These are phyloP conservation scores for Quambalaria eucalypti DNA, from an alignment of 1,284 basidiomycete species.

Conservation along the genomic window DNA sequence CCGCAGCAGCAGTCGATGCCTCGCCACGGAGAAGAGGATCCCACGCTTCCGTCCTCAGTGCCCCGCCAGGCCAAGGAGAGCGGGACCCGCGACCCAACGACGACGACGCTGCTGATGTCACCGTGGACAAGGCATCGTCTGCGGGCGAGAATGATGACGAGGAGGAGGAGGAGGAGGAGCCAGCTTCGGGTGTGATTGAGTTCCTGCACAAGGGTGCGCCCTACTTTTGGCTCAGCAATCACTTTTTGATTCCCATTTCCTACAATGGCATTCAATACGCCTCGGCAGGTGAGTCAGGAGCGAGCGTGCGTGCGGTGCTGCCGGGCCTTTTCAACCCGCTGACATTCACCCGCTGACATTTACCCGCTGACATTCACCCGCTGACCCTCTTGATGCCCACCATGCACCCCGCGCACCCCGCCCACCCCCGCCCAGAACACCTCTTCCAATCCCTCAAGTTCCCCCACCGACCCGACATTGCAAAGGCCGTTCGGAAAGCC, in stretches of 20 bases:
- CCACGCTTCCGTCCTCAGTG: background rate
- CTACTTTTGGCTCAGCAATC: slow-evolving; percentile 33
- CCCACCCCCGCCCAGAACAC: slow-evolving; percentile 13
- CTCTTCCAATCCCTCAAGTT: slow-evolving; percentile 34
- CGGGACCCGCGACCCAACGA: background rate
- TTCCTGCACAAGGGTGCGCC: slow-evolving; percentile 1
- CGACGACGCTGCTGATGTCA: background rate
- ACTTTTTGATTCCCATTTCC: slow-evolving; percentile 14
- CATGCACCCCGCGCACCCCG: background rate
- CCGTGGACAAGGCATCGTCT: background rate
- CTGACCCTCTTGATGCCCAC: background rate
- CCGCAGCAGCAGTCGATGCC: background rate
- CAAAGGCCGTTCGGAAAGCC: slow-evolving; percentile 26
- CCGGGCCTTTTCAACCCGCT: no score
- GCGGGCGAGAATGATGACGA: background rate
- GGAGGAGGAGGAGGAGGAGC: background rate
- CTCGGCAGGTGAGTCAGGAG: slow-evolving; percentile 20
- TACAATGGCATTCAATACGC: slow-evolving; percentile 22
- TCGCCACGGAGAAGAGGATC: background rate
- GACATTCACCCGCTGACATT: no score
- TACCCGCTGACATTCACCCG: no score
- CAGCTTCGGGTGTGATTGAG: background rate
- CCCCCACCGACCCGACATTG: slow-evolving; percentile 22
- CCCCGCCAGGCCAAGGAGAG: background rate
- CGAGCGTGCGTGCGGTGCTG: no score